These are phyloP conservation scores for Vararia minispora DNA, from an alignment of 768 basidiomycete species.

Conservation along the genomic window DNA sequence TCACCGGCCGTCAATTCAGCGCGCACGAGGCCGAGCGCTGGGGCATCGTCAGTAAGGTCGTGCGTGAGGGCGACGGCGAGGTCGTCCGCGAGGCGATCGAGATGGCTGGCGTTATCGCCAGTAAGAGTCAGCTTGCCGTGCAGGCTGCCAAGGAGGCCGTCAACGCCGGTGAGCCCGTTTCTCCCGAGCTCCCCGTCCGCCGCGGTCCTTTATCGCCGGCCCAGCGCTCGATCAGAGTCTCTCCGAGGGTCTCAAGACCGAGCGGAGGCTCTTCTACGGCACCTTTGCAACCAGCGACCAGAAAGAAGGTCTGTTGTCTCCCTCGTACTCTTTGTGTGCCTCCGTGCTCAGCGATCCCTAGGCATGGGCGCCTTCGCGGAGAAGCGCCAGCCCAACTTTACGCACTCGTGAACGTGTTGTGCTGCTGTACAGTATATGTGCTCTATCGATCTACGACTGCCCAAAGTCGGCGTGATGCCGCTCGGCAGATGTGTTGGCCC, in stretches of 20 bases:
- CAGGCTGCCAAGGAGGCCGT: constrained; percentile 91
- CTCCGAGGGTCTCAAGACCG: constrained; percentile 75
- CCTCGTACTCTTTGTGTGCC: neutral
- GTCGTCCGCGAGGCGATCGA: constrained; percentile 83
- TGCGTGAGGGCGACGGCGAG: constrained; percentile 60
- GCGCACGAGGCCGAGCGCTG: constrained; percentile 78
- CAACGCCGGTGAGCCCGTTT: constrained; percentile 53
- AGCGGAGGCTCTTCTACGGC: constrained; percentile 82
- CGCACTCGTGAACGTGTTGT: constrained; percentile 44
- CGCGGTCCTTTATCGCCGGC: neutral
- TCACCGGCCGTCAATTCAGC: constrained; percentile 75
- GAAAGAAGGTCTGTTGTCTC: constrained; percentile 66
- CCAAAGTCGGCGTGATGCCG: no score
- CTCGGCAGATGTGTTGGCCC: no score
- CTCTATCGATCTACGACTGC: no score
- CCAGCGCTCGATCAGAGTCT: constrained; percentile 74
- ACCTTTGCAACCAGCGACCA: constrained; percentile 91
- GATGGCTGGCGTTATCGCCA: constrained; percentile 68
- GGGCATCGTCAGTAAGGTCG: constrained; percentile 82
- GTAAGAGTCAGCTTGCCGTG: constrained; percentile 74
- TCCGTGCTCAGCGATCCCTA: constrained; percentile 22
- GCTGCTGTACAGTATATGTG: no score
- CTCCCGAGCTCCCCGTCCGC: neutral
- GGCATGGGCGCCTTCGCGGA: constrained; percentile 94
- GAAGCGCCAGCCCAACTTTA: constrained; percentile 83